phyloP scores from a whole-genome alignment of 108 stramenopile genomes.

The Ochromonas danica region DNA sequence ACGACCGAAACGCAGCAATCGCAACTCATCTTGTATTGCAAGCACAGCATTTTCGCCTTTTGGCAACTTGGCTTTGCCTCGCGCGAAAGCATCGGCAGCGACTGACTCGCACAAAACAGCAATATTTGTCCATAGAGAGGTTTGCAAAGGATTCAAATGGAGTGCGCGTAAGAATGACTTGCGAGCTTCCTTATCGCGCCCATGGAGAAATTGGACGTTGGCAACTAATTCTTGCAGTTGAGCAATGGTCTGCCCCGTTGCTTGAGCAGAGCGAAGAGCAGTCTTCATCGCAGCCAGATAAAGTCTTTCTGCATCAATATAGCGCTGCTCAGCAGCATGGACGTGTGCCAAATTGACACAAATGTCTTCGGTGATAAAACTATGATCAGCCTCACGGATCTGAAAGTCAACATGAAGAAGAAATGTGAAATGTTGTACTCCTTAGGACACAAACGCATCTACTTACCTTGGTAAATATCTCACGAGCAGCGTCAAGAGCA shows the following conservation, averaged over 20 bases:
- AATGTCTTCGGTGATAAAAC: background rate
- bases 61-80: too few species aligned
- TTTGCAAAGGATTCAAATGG: background rate
- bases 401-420: too few species aligned
- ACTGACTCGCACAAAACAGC: too few species aligned
- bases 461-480: constrained; percentile 34
- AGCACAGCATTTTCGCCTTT: too few species aligned
- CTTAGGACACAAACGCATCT: background rate
- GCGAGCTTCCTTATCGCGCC: background rate
- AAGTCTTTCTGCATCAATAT: constrained; percentile 1
- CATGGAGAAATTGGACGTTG: background rate
- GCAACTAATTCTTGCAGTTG: background rate
- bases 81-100: too few species aligned
- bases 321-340: background rate
- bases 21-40: too few species aligned
- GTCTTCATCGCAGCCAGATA: background rate
- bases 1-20: too few species aligned
- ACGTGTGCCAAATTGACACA: background rate
- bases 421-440: too few species aligned
- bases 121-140: background rate
- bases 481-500: background rate
- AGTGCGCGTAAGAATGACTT: background rate
- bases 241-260: background rate
- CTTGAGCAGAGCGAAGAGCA: background rate
- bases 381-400: too few species aligned